A percentile compares a stretch with the other conserved stretches of the same genome.
These are phyloP conservation scores for Russula virescens DNA, from an alignment of 768 basidiomycete genomes.

Conservation along the genomic window DNA sequence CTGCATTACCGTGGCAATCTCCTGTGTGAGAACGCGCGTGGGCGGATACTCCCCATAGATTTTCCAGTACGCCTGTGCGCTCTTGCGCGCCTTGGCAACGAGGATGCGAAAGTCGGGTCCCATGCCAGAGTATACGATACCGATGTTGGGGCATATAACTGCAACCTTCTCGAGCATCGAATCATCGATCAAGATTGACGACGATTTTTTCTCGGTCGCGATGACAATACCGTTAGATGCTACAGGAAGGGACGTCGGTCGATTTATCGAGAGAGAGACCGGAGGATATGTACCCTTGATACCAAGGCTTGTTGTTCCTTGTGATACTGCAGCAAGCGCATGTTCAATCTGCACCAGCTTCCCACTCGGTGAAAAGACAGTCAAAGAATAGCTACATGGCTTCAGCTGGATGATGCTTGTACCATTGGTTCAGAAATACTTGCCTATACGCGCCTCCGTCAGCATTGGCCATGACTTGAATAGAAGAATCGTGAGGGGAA, in stretches of 20 bases:
- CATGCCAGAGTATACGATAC: slow-evolving; percentile 99
- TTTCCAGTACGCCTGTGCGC: slow-evolving; percentile 99
- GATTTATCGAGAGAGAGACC: slow-evolving; percentile 18
- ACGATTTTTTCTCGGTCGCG: slow-evolving; percentile 98
- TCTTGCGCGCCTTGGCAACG: slow-evolving; percentile 91
- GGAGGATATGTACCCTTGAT: slow-evolving; percentile 77
- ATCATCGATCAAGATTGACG: slow-evolving; percentile 96
- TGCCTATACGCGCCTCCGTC: slow-evolving; percentile 44
- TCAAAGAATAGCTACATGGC: slow-evolving; percentile 83
- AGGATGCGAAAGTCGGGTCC: slow-evolving; percentile 97
- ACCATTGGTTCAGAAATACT: slow-evolving; percentile 4
- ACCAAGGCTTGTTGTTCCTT: slow-evolving; percentile 94
- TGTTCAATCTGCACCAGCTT: slow-evolving; percentile 99
- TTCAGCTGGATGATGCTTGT: background rate
- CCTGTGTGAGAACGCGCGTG: slow-evolving; percentile 92
- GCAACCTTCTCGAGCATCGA: slow-evolving; percentile 97
- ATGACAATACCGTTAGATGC: slow-evolving; percentile 99
- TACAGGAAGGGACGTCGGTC: slow-evolving; percentile 31
- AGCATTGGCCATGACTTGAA: slow-evolving; percentile 62
- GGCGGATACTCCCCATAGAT: slow-evolving; percentile 98
- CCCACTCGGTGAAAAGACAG: slow-evolving; percentile 98
- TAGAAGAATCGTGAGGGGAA: background rate
- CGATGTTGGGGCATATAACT: slow-evolving; percentile 96
- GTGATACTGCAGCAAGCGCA: slow-evolving; percentile 91
- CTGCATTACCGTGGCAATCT: slow-evolving; percentile 98